Base-by-base conservation (phyloP, 345 rosid species). In the Cardiospermum halicacabum region DNA sequence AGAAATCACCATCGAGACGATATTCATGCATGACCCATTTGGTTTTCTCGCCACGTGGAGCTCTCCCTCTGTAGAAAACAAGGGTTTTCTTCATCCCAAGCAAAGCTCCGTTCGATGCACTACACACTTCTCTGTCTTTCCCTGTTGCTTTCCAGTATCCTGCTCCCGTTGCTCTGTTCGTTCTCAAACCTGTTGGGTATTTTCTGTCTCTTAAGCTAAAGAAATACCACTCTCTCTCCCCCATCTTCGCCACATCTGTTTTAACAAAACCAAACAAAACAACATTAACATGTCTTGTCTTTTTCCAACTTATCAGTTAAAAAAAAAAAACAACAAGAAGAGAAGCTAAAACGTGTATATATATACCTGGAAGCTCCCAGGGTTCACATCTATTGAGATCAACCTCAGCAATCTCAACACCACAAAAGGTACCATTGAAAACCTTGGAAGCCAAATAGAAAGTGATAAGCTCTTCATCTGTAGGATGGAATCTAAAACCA, bases 1-100 rank as follows among this genome's bases (percentile, higher is more conserved):
- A 91, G 71, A 79, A 85, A 67, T 88, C 82, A 18, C 87, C 88
- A 60, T 86, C 91, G 7, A 91, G 84, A 45, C 96, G 96, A 84
- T 91, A 91, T 77, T 88, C 97, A 65, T 91, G 97, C 97, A 91
- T 88, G 77, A 91, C 92, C 97, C 97, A 91, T 74, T 83, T 91
- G 58, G 96, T 91, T 73, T 91, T 91, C 69, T 83, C 87, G 4
- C 97, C 97, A 34, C 96, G 86, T 5, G 93, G 96, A 37, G 97
- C 97, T 58, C 97, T 82, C 25, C 97, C 97, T 27, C 77, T 78
- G 80, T 88, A 91, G 73, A 91, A 91, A 56, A 91, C 97, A 1
- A 91, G 79, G 7, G 96, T 88, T 65, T 91, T 91, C 72, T 91
- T 91, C 93, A 88, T 83, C 25, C 97, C 97, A n/a, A 91, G 81